These are phyloP conservation scores for Fragaria iinumae DNA, from an alignment of 306 rosid species.

Conservation along the genomic window DNA sequence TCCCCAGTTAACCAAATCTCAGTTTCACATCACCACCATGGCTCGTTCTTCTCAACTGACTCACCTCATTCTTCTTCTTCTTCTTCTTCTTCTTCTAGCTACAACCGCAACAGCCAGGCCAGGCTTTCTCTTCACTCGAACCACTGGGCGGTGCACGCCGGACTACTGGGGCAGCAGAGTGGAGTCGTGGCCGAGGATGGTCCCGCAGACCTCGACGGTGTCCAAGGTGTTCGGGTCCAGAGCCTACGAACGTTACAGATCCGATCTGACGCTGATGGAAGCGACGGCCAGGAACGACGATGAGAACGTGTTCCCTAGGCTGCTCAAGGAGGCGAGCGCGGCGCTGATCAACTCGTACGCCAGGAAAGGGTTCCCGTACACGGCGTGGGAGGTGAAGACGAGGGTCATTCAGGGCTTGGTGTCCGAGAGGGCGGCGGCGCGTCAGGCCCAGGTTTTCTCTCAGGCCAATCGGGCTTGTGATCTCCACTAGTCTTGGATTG, in stretches of 20 bases:
- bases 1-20: not conserved
- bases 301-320: conserved; percentile 44
- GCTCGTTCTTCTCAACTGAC: not conserved
- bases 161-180: conserved; percentile 75
- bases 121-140: conserved; percentile 66
- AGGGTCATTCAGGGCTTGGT: conserved; percentile 67
- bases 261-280: conserved; percentile 68
- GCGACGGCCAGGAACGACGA: conserved; percentile 62
- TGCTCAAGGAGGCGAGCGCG: conserved; percentile 71
- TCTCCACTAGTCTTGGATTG: conserved; percentile 17
- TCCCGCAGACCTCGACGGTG: conserved; percentile 72
- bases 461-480: conserved; percentile 64
- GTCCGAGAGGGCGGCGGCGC: conserved; percentile 52
- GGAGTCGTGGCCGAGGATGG: conserved; percentile 90
- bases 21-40: not conserved
- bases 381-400: conserved; percentile 90
- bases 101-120: conserved; percentile 25
- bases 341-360: conserved; percentile 77
- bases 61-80: conserved; percentile 1
- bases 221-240: conserved; percentile 77
- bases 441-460: conserved; percentile 54
- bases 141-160: conserved; percentile 74
- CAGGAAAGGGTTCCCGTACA: conserved; percentile 56
- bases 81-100: conserved; percentile 14
- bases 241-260: conserved; percentile 64